Evolutionary conservation across 163 green algal species (phyloP), one percentile per base, ranked within the genome.

Genomic region (Volvox carteri): DNA sequence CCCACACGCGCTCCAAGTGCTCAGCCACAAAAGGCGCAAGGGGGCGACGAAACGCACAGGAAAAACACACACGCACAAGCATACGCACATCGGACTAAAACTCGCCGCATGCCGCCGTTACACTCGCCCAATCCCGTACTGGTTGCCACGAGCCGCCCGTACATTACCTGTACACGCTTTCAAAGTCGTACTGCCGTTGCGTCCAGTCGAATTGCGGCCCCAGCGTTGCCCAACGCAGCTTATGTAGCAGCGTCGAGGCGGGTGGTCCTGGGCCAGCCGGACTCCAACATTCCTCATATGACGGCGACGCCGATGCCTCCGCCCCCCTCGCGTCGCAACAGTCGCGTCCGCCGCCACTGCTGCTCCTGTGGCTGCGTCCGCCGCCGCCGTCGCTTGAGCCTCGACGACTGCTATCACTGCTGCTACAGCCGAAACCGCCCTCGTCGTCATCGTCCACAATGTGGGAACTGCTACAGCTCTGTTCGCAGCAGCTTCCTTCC

Each of bases 181-280:
- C 94, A 0, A 72, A 80, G n/a, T 96, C 90, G 87, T 99, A 99
- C 46, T 58, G 23, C 9, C 96, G 91, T 33, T 58, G 28, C 21
- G 93, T 96, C 97, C 97, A 99, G 81, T 99, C 90, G 68, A 96
- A 99, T 8, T 94, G 93, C n/a, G 97, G 93, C 0, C 97, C 97
- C 25, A 99, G 81, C 0, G 96, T 96, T 7, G 91, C 93, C 97
- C 97, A 99, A 14, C 97, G 93, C 79, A 99, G 93, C 92, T 95
- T 95, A 12, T 90, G 89, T 76, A 99, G 87, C 87, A 99, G 88
- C 52, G 76, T 33, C 12, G 65, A 46, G 4, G 96, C 96, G 0
- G 76, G 18, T 1, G 90, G 90, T 0, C 90, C 93, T 42, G 14
- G 54, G 50, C 88, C 90, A 7, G 60, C 44, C 8, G 25, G n/a